Base-by-base conservation (phyloP, 148 eudicot species). In the Dysphania ambrosioides region DNA sequence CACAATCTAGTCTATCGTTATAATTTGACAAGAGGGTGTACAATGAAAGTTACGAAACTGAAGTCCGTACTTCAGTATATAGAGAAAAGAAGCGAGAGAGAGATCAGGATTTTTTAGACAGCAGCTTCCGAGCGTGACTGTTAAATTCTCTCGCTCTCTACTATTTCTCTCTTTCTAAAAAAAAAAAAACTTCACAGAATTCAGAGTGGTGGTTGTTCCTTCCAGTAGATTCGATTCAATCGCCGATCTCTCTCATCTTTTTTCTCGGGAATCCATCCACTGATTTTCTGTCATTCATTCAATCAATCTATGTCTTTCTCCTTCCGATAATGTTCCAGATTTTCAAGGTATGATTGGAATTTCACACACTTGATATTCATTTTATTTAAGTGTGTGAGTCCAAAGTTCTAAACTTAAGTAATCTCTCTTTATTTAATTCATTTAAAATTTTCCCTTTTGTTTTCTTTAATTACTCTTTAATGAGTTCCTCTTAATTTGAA, bases 91-190 rank as follows among this genome's bases (percentile, higher is more conserved):
- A 12, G 69, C 26, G 76, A 57, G 70, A 71, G 40, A 34, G 56
- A 70, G 41, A 19, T 31, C 42, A 7, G 51, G 60, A 67, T 59
- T 65, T 63, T 66, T 44, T 47, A 76, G 80, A 79, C 82, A 72
- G 70, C 61, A 79, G 80, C 81, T 79, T 84, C 74, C 77, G 75
- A 81, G 85, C 85, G 79, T 82, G 89, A 89, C 87, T 86, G 86
- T 89, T 90, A 86, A 84, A 87, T 89, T 91, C 84, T 49, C 88
- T 81, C 81, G 83, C 82, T 83, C 86, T 84, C 82, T 79, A 83
- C 72, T 85, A 56, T 53, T 55, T 65, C 26, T 62, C 36, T 55
- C 41, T 67, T 77, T 77, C 69, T n/a, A n/a, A n/a, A n/a, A n/a
- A n/a, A n/a, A n/a, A 49, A 51, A 19, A 58, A 59, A 3, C 40